Evolutionary conservation across 768 basidiomycete genomes (phyloP).

Genomic region (Tylopilus plumbeoviolaceoides): DNA sequence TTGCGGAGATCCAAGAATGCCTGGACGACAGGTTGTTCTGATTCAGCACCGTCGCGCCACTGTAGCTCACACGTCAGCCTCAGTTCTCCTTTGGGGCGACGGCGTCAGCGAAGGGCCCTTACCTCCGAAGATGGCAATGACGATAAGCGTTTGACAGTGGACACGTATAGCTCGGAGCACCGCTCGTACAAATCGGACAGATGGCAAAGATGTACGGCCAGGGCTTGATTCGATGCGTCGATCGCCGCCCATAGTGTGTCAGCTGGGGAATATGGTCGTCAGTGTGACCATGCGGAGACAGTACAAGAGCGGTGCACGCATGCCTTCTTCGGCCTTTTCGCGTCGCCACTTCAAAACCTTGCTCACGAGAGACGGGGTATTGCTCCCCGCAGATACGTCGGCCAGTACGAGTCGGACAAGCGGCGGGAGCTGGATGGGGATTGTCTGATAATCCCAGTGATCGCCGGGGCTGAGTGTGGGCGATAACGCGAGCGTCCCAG

Average conservation of each 20-base stretch:
- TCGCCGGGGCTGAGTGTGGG: constrained; percentile 55
- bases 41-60: constrained; percentile 38
- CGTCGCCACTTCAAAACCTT: constrained; percentile 89
- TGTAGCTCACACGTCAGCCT: constrained; percentile 29
- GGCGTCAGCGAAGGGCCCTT: constrained; percentile 36
- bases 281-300: background rate
- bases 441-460: constrained; percentile 67
- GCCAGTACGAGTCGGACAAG: constrained; percentile 82
- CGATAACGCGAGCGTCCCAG: constrained; percentile 29
- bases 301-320: background rate
- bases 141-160: constrained; percentile 59
- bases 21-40: constrained; percentile 38
- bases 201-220: constrained; percentile 49
- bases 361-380: constrained; percentile 91
- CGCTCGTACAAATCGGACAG: constrained; percentile 48
- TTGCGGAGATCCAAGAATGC: constrained; percentile 56
- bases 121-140: constrained; percentile 45
- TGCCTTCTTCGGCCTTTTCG: constrained; percentile 56
- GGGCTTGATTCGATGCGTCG: constrained; percentile 55
- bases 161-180: constrained; percentile 49
- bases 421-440: constrained; percentile 79
- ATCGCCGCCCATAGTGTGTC: constrained; percentile 62
- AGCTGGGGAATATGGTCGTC: constrained; percentile 37
- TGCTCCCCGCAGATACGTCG: constrained; percentile 93
- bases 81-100: background rate